Evolutionary conservation across 768 basidiomycete species (phyloP).

Genomic region (Mycena galericulata): DNA sequence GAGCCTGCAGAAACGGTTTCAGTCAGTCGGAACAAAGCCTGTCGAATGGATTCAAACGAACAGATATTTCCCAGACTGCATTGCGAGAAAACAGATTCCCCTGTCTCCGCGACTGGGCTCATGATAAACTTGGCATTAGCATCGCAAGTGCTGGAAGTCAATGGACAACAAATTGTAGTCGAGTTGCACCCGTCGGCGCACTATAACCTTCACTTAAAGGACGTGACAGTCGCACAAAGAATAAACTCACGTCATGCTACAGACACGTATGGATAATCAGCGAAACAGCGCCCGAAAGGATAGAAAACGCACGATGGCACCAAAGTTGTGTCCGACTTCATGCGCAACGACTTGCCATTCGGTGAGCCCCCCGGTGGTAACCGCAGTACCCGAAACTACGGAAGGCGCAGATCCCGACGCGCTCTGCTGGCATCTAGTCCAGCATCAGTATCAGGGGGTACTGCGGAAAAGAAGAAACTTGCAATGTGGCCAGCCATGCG

Average conservation of each 20-base stretch:
- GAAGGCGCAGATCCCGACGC: constrained; percentile 59
- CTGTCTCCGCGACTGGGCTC: constrained; percentile 77
- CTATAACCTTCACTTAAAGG: constrained; percentile 46
- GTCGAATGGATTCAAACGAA: constrained; percentile 50
- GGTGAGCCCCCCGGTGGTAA: constrained; percentile 79
- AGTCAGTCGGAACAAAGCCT: background rate
- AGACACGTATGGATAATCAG: constrained; percentile 28
- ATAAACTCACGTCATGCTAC: constrained; percentile 66
- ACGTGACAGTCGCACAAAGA: background rate
- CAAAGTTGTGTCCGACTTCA: constrained; percentile 91
- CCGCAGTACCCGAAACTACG: constrained; percentile 83
- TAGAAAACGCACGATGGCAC: constrained; percentile 76
- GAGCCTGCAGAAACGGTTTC: constrained; percentile 59
- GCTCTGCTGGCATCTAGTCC: constrained; percentile 64
- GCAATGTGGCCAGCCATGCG: constrained; percentile 88
- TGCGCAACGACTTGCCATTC: constrained; percentile 90
- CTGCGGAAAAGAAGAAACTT: constrained; percentile 39
- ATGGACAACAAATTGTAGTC: constrained; percentile 75
- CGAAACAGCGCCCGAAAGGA: constrained; percentile 14
- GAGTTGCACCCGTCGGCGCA: constrained; percentile 76
- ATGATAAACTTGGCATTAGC: constrained; percentile 82
- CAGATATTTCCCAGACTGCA: constrained; percentile 91
- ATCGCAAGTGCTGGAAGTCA: constrained; percentile 68
- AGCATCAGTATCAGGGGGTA: constrained; percentile 9
- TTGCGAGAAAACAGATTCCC: constrained; percentile 78